phyloP scores from a whole-genome alignment of 495 filamentous ascomycete species.

The Pyronema domesticum region DNA sequence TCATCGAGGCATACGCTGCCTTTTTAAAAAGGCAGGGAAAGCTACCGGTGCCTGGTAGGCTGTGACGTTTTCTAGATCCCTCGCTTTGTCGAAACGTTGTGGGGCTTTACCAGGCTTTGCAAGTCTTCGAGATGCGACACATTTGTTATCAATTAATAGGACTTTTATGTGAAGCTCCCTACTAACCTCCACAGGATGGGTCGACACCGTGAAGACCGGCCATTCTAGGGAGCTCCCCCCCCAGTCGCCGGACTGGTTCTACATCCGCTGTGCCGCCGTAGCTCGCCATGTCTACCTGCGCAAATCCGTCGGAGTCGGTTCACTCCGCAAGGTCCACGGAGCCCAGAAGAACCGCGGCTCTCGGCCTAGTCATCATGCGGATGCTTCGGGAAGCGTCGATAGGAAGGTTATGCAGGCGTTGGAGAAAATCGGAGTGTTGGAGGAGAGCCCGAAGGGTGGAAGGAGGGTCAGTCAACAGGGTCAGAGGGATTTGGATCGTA shows the following conservation, averaged over 20 bases:
- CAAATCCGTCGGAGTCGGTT: slow-evolving; percentile 94
- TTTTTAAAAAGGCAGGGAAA: slow-evolving; percentile 99
- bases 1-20: slow-evolving; percentile 81
- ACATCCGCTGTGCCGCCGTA: slow-evolving; percentile 86
- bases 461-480: slow-evolving; percentile 89
- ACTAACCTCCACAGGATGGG: slow-evolving; percentile 48
- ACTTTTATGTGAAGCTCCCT: no score
- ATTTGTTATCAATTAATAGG: no score
- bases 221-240: slow-evolving; percentile 89
- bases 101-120: no score
- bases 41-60: slow-evolving; percentile 78
- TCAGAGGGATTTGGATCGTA: slow-evolving; percentile 67
- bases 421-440: slow-evolving; percentile 96
- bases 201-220: slow-evolving; percentile 96
- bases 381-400: slow-evolving; percentile 85
- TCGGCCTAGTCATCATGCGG: slow-evolving; percentile 81
- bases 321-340: slow-evolving; percentile 77
- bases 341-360: slow-evolving; percentile 90
- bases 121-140: no score
- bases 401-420: slow-evolving; percentile 89
- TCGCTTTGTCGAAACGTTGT: no score
- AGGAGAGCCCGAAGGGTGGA: slow-evolving; percentile 97
- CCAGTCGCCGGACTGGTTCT: slow-evolving; percentile 95
- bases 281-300: slow-evolving; percentile 97
- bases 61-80: slow-evolving; percentile 14